Evolutionary conservation across 2,329 filamentous ascomycete species (phyloP), one percentile per base, ranked within the genome.

Genomic region (Cladosporium velox): DNA sequence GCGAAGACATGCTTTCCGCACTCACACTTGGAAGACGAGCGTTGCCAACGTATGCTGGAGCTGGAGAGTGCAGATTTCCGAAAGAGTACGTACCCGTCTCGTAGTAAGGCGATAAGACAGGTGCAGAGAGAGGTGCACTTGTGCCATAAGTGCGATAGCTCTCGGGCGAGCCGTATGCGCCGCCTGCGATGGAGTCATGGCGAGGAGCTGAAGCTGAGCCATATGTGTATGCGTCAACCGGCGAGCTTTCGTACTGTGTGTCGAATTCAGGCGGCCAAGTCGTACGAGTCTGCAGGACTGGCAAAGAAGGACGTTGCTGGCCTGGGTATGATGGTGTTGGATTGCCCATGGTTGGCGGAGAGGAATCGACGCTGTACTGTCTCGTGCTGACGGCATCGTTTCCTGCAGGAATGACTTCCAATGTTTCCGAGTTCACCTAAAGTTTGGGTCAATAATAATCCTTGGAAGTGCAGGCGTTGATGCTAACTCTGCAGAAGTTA

Each of bases 401-500:
- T 0, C n/a, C 55, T 21, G 55, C n/a, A 5, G 57, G 34, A 18
- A 54, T 64, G 35, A 64, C 21, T n/a, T 65, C 64, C 21, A 57
- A 58, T 4, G 41, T 35, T 49, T 57, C 38, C 30, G 62, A 57
- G 24, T 57, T 58, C 28, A 57, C 55, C 55, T 57, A 30, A n/a
- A 3, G 3, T n/a, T 35, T 21, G 5, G 44, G 4, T 41, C 15
- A 44, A 54, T 14, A n/a, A 24, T 11, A 21, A 18, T 7, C 41
- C 41, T 24, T 15, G 15, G 47, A 26, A 24, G 26, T 34, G 24
- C 49, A 11, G 6, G 4, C 35, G n/a, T 32, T 14, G 41, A 47
- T 34, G 67, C 73, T 38, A 69, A 96, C 94, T 78, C 94, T 86
- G 69, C 96, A 82, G 74, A 96, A 97, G 66, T 89, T 86, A 76